Evolutionary conservation across 2,329 filamentous ascomycete genomes (phyloP).

Genomic region (Cucurbitaria berberidis): DNA sequence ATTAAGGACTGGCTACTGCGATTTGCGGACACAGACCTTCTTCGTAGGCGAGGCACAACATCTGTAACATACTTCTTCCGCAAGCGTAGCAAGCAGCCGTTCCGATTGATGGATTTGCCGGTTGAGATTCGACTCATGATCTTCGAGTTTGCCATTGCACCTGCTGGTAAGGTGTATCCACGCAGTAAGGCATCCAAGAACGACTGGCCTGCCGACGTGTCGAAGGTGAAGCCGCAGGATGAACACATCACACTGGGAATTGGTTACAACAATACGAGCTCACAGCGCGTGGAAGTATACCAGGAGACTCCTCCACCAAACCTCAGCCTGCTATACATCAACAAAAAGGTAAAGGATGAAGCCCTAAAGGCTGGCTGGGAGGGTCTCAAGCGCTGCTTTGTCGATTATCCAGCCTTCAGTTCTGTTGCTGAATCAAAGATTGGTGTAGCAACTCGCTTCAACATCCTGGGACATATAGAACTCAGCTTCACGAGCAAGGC

Average conservation of each 20-base stretch:
- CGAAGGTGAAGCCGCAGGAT: neutral
- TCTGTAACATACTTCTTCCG: neutral
- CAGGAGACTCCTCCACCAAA: neutral
- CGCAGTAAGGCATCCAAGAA: neutral
- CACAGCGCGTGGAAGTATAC: too few relatives aligned
- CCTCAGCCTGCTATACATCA: neutral
- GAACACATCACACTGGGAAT: neutral
- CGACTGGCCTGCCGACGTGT: too few relatives aligned
- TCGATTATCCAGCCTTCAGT: slow-evolving; percentile 1
- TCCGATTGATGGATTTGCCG: slow-evolving; percentile 4
- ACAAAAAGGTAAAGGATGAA: slow-evolving; percentile 1
- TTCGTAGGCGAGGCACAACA: neutral
- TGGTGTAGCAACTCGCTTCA: neutral
- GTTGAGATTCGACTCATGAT: slow-evolving; percentile 5
- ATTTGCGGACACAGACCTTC: neutral
- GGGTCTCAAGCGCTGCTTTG: slow-evolving; percentile 1
- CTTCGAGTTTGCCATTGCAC: neutral
- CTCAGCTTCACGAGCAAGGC: slow-evolving; percentile 1
- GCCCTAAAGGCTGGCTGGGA: slow-evolving; percentile 7
- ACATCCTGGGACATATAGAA: slow-evolving; percentile 1
- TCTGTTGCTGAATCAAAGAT: neutral
- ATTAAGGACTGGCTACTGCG: neutral
- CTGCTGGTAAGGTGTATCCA: neutral
- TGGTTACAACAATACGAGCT: neutral
- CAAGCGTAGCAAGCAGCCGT: neutral